Percentiles rank a stretch among this genome's conserved stretches.
Evolutionary conservation across 192 early-diverging fungal genomes (phyloP).

Genomic region (Umbelopsis sp.): DNA sequence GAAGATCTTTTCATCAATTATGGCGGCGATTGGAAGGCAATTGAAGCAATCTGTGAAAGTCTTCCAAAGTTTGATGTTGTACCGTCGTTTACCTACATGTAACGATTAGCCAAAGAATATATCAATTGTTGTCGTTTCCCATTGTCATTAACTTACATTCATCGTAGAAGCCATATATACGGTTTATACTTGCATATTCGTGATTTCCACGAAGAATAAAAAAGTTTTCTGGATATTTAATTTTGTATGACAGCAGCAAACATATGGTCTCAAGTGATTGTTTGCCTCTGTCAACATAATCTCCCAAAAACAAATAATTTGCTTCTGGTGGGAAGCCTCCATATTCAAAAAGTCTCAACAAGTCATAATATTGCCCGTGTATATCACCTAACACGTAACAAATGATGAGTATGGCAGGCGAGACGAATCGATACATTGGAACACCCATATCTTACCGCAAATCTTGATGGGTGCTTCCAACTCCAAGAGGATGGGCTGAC

Average conservation of each 20-base stretch:
- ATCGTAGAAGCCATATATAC: conserved; percentile 97
- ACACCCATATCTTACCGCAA: conserved; percentile 65
- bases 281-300: conserved; percentile 98
- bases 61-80: conserved; percentile 99
- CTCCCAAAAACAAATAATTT: conserved; percentile 96
- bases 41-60: conserved; percentile 99
- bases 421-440: not conserved
- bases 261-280: conserved; percentile 97
- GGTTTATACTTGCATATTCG: conserved; percentile 92
- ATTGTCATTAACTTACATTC: conserved; percentile 68
- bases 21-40: conserved; percentile 94
- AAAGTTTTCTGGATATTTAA: conserved; percentile 99
- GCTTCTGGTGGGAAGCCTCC: conserved; percentile 95
- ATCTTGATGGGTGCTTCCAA: conserved; percentile 96
- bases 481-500: conserved; percentile 90
- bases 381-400: conserved; percentile 51
- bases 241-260: conserved; percentile 95
- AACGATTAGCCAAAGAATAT: not conserved
- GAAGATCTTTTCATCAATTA: conserved; percentile 98
- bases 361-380: conserved; percentile 92
- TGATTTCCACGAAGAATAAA: conserved; percentile 98
- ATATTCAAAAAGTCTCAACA: conserved; percentile 88
- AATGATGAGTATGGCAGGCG: not conserved
- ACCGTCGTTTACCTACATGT: conserved; percentile 81
- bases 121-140: not conserved